These are phyloP conservation scores for Lyophyllum atratum DNA, from an alignment of 768 basidiomycete genomes.

Conservation along the genomic window DNA sequence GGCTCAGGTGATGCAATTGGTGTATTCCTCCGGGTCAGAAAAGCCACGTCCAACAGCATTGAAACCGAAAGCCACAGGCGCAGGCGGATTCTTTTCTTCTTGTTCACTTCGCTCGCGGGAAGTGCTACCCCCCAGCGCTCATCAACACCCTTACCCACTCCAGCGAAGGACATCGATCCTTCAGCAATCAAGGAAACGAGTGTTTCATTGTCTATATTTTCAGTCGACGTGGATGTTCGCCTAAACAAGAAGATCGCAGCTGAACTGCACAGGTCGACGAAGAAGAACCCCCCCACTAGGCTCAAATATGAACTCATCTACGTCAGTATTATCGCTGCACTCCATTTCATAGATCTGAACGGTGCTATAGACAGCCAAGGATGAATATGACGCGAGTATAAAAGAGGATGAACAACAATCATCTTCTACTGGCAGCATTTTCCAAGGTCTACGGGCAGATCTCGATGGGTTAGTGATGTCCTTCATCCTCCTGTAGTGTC, in stretches of 20 bases:
- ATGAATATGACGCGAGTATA: slow-evolving; percentile 74
- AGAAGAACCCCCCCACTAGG: slow-evolving; percentile 84
- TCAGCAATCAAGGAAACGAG: slow-evolving; percentile 47
- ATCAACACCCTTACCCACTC: slow-evolving; percentile 30
- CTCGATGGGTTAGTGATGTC: slow-evolving; percentile 64
- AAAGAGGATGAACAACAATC: slow-evolving; percentile 65
- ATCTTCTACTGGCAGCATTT: slow-evolving; percentile 74
- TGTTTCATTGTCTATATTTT: slow-evolving; percentile 65
- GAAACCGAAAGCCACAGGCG: slow-evolving; percentile 29
- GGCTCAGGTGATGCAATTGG: slow-evolving; percentile 80
- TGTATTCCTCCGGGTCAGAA: slow-evolving; percentile 67
- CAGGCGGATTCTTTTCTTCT: slow-evolving; percentile 51
- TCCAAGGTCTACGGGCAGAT: slow-evolving; percentile 85
- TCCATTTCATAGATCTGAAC: not conserved
- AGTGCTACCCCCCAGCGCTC: slow-evolving; percentile 37
- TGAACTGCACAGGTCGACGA: slow-evolving; percentile 88
- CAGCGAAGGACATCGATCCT: slow-evolving; percentile 35
- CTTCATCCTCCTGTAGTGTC: not conserved
- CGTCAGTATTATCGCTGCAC: slow-evolving; percentile 39
- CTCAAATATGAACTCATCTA: slow-evolving; percentile 86
- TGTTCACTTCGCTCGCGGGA: slow-evolving; percentile 41
- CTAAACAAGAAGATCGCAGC: slow-evolving; percentile 64
- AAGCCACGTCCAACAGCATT: slow-evolving; percentile 43
- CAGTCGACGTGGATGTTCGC: slow-evolving; percentile 64
- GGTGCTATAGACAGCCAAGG: slow-evolving; percentile 68